Conservation (phyloP, 2,329 filamentous ascomycete species). For the Apiospora saccharicola region DNA sequence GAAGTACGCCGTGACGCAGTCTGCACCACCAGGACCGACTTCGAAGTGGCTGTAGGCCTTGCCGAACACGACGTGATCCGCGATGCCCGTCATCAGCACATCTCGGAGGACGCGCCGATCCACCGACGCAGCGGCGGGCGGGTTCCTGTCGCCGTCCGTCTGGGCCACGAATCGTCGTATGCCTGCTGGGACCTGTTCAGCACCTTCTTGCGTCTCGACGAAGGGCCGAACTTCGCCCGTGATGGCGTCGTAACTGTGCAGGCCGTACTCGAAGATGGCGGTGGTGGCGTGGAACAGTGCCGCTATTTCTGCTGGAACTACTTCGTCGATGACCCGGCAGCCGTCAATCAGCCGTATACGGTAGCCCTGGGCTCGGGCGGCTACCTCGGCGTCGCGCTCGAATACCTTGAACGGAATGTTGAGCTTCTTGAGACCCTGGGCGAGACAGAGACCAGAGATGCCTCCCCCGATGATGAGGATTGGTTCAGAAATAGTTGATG, state of each 20-base stretch:
- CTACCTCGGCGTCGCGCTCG: constrained; percentile 41
- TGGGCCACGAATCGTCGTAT: neutral
- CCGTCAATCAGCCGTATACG: constrained; percentile 43
- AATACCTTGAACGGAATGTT: constrained; percentile 46
- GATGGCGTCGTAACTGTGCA: constrained; percentile 27
- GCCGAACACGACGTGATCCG: constrained; percentile 41
- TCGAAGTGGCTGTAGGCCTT: constrained; percentile 39
- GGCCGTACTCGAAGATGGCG: constrained; percentile 23
- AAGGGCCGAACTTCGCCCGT: neutral
- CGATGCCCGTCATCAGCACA: constrained; percentile 41
- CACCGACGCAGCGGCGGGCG: constrained; percentile 27
- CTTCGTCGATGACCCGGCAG: constrained; percentile 30
- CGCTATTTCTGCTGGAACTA: constrained; percentile 31
- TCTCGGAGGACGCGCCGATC: constrained; percentile 45
- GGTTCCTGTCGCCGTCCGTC: constrained; percentile 31
- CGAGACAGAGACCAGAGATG: constrained; percentile 44
- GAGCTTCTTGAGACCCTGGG: constrained; percentile 44
- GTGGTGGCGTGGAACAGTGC: constrained; percentile 32
- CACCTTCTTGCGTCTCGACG: too few relatives aligned
- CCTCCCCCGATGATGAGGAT: constrained; percentile 47
- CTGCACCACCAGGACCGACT: constrained; percentile 21
- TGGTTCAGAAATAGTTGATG: neutral
- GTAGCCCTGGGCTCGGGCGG: constrained; percentile 47
- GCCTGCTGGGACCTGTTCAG: neutral
- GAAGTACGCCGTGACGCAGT: constrained; percentile 41